Base-by-base conservation (phyloP, 2,329 filamentous ascomycete species). In the Cercospora zeae-maydis region DNA sequence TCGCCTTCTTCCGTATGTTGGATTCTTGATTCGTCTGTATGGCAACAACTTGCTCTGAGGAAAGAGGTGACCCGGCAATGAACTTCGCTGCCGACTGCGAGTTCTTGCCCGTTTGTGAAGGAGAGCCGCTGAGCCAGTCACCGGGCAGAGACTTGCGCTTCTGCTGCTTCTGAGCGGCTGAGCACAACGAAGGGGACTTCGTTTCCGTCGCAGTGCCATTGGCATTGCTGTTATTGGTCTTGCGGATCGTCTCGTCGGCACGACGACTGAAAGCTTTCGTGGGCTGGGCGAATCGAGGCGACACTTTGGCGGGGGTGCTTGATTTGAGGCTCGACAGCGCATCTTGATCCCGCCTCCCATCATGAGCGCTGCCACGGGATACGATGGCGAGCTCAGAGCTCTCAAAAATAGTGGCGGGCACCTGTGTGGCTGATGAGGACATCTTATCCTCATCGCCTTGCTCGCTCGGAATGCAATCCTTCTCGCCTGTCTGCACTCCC, bases 231-330 rank as follows among this genome's bases (percentile, higher is more conserved):
- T 57, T 34, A 7, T 65, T 63, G 39, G 69, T 68, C 49, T 70
- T 71, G 37, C 66, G 69, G 13, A 67, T 57, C 1, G 67, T 70
- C 36, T 71, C 66, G n/a, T 66, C 64, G 19, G 68, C 66, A 36
- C 69, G 67, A 34, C 67, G 64, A 19, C 65, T 58, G 62, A 67
- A 69, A 3, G 73, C 69, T 57, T 67, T 62, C 1, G 73, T 75
- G 2, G 73, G 71, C 62, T 73, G 70, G 8, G 73, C 72, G 53
- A 75, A 75, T 36, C 64, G 70, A 24, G 72, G 66, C 13, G 65
- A 62, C 14, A 45, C 13, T 19, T 61, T 61, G 4, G 19, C 27
- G 5, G 39, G 33, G 6, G 59, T 34, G 13, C 21, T 8, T 5
- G 11, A 11, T 36, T 55, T 61, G 7, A 52, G 16, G 13, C 5